phyloP scores from a whole-genome alignment of 805 yeast genomes.

The Cephaloascus albidus region DNA sequence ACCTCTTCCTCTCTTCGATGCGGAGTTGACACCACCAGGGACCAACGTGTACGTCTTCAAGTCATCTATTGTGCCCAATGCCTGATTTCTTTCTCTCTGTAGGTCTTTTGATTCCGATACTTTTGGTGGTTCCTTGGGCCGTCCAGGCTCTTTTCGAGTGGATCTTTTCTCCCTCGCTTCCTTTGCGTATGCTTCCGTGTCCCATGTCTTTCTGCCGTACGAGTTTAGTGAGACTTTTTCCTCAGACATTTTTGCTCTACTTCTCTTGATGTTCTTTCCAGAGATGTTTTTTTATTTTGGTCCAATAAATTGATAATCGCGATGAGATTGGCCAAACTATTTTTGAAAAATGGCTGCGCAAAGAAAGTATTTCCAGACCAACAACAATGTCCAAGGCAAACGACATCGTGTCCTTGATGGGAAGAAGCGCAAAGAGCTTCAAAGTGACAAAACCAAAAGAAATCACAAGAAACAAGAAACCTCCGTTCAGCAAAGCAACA shows the following conservation, averaged over 20 bases:
- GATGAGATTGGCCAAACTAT: too few relatives aligned
- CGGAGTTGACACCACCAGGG: conserved; percentile 8
- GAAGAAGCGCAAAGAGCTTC: neutral
- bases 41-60: conserved; percentile 13
- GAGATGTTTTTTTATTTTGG: too few relatives aligned
- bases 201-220: conserved; percentile 68
- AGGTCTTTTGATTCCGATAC: conserved; percentile 7
- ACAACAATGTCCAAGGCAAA: neutral
- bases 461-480: neutral
- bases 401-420: neutral
- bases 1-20: conserved; percentile 38
- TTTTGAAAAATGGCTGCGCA: too few relatives aligned
- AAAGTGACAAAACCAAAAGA: neutral
- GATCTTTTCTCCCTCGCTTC: conserved; percentile 26
- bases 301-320: too few relatives aligned
- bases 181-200: conserved; percentile 52
- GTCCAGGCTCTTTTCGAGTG: neutral
- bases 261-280: too few relatives aligned
- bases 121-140: neutral
- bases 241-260: neutral
- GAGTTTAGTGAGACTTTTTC: neutral
- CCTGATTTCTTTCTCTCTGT: conserved; percentile 9
- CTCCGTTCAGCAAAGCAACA: conserved; percentile 3
- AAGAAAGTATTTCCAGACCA: too few relatives aligned
- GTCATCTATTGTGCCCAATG: conserved; percentile 12